Evolutionary conservation across 805 yeast species (phyloP).

Genomic region (Metschnikowia rubicola): DNA sequence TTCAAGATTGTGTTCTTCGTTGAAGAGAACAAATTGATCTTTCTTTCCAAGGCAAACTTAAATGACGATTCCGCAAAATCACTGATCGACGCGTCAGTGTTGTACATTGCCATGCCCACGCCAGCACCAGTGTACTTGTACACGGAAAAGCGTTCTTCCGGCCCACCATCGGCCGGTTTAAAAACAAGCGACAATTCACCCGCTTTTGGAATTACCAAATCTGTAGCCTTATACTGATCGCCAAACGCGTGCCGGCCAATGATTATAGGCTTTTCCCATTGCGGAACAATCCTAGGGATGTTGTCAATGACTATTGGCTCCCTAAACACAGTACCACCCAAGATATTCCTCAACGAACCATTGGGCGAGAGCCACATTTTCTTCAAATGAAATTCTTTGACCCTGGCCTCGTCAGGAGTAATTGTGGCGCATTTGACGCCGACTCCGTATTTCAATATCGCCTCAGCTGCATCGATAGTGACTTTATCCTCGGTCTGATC

Average conservation of each 20-base stretch:
- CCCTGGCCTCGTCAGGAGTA: constrained; percentile 80
- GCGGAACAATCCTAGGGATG: constrained; percentile 72
- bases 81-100: constrained; percentile 71
- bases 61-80: constrained; percentile 82
- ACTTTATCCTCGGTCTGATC: constrained; percentile 70
- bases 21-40: constrained; percentile 62
- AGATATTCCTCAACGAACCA: constrained; percentile 77
- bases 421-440: constrained; percentile 85
- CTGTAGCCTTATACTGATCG: constrained; percentile 82
- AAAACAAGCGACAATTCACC: constrained; percentile 66
- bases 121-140: constrained; percentile 65
- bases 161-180: constrained; percentile 59
- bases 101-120: constrained; percentile 80
- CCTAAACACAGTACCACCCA: constrained; percentile 82
- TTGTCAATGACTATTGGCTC: constrained; percentile 79
- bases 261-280: constrained; percentile 79
- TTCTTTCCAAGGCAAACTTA: constrained; percentile 64
- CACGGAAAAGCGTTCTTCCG: constrained; percentile 47
- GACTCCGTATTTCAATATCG: constrained; percentile 70
- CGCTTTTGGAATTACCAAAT: constrained; percentile 60
- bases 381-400: constrained; percentile 65
- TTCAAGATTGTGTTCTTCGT: constrained; percentile 81
- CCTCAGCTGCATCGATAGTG: constrained; percentile 76
- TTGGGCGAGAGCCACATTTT: constrained; percentile 87
- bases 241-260: constrained; percentile 87